Conservation (phyloP, 2,329 filamentous ascomycete species). For the Aspergillus cejpii region DNA sequence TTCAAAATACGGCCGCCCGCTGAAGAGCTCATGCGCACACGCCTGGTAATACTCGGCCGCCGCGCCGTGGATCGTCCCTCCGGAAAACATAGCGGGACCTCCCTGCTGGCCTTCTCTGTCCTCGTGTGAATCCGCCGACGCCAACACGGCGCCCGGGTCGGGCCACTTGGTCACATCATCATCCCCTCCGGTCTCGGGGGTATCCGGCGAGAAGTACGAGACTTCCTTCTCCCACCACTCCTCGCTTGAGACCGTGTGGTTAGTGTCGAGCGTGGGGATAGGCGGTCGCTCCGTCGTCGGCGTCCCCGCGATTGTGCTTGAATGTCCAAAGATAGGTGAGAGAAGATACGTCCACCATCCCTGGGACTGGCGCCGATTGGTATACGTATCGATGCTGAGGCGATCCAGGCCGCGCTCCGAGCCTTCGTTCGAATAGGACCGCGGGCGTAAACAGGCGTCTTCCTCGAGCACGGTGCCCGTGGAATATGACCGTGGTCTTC, state of each 20-base stretch:
- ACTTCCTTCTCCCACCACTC: conserved; percentile 28
- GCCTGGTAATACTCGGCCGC: conserved; percentile 43
- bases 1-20: conserved; percentile 38
- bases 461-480: conserved; percentile 36
- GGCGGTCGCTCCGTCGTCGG: conserved; percentile 22
- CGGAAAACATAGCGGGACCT: conserved; percentile 24
- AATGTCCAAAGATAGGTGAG: conserved; percentile 40
- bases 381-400: conserved; percentile 33
- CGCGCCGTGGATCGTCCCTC: conserved; percentile 26
- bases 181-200: conserved; percentile 26
- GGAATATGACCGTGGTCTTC: conserved; percentile 30
- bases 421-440: conserved; percentile 28
- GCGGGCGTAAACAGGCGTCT: conserved; percentile 15
- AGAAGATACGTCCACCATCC: conserved; percentile 47
- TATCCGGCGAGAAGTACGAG: conserved; percentile 28
- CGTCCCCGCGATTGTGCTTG: conserved; percentile 29
- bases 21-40: conserved; percentile 41
- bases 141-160: too few relatives aligned
- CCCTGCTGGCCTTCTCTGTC: too few relatives aligned
- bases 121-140: too few relatives aligned
- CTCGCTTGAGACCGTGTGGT: conserved; percentile 14
- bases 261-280: conserved; percentile 20
- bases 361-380: conserved; percentile 39
- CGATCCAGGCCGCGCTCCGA: conserved; percentile 25
- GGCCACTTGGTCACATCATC: conserved; percentile 20